Base-by-base conservation (phyloP, 1,284 basidiomycete genomes). In the Schizopora paradoxa region DNA sequence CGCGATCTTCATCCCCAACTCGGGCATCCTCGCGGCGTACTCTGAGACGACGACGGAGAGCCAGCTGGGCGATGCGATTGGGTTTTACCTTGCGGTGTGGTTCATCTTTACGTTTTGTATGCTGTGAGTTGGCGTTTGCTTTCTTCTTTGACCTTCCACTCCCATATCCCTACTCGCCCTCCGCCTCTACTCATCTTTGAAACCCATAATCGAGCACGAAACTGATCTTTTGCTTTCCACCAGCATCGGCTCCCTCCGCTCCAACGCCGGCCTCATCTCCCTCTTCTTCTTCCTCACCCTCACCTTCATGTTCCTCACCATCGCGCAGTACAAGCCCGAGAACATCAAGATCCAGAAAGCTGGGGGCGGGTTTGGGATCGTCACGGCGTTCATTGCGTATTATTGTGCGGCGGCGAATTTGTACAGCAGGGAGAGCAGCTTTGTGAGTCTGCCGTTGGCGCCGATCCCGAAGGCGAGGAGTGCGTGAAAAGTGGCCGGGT, bases 251-350 rank as follows among this genome's bases (percentile, higher is more conserved):
- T 67, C 82, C 0, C 62, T 89, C 6, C 76, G 83, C 44, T 80
- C 79, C 34, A 87, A 78, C 45, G 41, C 86, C 25, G 77, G 75
- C 1, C 75, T 91, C 44, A 70, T 82, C 34, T 57, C 70, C 2
- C 72, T 95, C 22, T 87, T 97, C 67, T 72, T 77, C 61, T 79
- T 79, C 69, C 76, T 96, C 4, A 72, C 78, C 23, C 23, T 77
- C 27, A 82, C 84, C 0, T 83, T 86, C 62, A 58, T 76, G 35
- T 54, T 81, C 16, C 72, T 86, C 32, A 77, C 74, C 1, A 61
- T 65, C 16, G 73, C 71, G 55, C 56, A 67, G 51, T 74, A 68
- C 56, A 58, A 60, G 2, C n/a, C n/a, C n/a, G 59, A 49, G 3
- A 61, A 50, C 13, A 42, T 44, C 11, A 52, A 32, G 0, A 0